Conservation (phyloP, 345 rosid species). For the Crucihimalaya himalaica region DNA sequence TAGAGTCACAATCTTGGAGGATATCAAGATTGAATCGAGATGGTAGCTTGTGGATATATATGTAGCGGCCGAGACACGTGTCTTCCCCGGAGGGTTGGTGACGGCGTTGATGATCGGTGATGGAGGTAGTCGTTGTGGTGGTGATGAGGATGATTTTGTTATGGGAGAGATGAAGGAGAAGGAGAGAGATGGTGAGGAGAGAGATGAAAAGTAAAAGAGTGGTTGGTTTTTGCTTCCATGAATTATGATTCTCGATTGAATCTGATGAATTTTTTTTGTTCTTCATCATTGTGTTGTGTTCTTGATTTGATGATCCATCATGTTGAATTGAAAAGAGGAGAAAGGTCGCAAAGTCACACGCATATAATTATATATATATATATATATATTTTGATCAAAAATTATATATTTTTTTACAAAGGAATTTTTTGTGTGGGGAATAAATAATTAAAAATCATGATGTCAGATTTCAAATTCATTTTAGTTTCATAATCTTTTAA, state of each 20-base stretch:
- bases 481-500: not conserved
- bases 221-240: slow-evolving; percentile 21
- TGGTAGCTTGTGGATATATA: slow-evolving; percentile 54
- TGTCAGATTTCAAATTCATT: not conserved
- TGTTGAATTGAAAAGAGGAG: not conserved
- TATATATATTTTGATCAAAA: not conserved
- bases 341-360: slow-evolving; percentile 4
- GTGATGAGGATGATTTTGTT: slow-evolving; percentile 30
- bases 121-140: not conserved
- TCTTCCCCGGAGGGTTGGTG: not conserved
- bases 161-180: slow-evolving; percentile 29
- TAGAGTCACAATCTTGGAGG: slow-evolving; percentile 42
- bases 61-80: slow-evolving; percentile 47
- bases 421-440: not conserved
- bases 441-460: not conserved
- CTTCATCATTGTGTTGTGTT: slow-evolving; percentile 11
- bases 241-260: not conserved
- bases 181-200: slow-evolving; percentile 27
- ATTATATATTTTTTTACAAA: not conserved
- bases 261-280: slow-evolving; percentile 6
- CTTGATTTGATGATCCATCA: slow-evolving; percentile 31
- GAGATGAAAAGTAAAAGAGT: slow-evolving; percentile 27
- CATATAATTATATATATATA: no score
- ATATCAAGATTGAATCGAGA: slow-evolving; percentile 50
- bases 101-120: not conserved